Base-by-base conservation (phyloP, 805 yeast species). In the Suhomyces vadensis region DNA sequence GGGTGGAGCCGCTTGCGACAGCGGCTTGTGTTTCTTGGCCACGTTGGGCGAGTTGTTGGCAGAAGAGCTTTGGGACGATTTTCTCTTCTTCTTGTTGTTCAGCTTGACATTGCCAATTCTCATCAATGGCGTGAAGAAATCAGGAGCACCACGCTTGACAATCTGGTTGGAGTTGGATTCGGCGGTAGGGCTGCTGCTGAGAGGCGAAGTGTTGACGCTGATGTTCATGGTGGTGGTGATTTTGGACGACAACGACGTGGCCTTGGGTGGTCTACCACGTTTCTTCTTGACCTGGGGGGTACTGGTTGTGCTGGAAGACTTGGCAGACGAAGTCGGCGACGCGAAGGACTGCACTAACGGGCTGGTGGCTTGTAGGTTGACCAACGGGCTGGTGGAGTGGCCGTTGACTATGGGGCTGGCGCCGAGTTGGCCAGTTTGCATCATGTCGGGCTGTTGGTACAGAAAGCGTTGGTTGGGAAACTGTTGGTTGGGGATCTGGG, bases 191-290 rank as follows among this genome's bases (percentile, higher is more conserved):
- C 61, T 56, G 41, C 57, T 54, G 23, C 58, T 53, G 41, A 61
- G 52, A 5, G 74, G 72, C 9, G 67, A 61, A 2, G 75, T 65
- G 38, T 69, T 66, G 47, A 71, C 64, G 43, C 61, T 64, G 54
- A 71, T 69, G 51, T 72, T 71, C 51, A 70, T 55, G 7, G 75
- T 67, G 38, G 69, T 62, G 36, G 73, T 67, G 46, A 67, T 68
- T 46, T 65, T 64, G 48, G 61, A 66, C 31, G 64, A 53, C 21
- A 67, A 56, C 16, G 68, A 62, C n/a, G 61, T 53, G 1, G 71
- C 63, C 56, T 72, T 72, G 27, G 77, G 75, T 6, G 77, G 77
- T 52, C 77, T 61, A n/a, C 77, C 77, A 50, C 77, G 55, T 51
- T 67, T 72, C 40, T 65, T 55, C 49, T 69, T 71, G 13, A 61